phyloP scores from a whole-genome alignment of 2,329 filamentous ascomycete genomes.

The Cladosporium sp. region DNA sequence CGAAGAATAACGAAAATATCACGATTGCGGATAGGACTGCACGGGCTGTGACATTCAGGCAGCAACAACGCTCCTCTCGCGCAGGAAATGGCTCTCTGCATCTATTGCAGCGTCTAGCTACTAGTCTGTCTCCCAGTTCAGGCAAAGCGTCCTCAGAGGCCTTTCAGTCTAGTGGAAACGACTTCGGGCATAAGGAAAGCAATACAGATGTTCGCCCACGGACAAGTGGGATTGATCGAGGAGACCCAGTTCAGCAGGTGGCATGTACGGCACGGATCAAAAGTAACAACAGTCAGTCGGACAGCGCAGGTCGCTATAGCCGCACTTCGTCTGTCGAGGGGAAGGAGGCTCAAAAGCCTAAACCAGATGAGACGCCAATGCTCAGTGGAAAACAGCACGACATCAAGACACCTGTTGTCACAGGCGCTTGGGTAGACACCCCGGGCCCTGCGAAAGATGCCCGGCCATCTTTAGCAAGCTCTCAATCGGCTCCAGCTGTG shows the following conservation, averaged over 20 bases:
- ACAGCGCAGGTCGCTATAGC: constrained; percentile 5
- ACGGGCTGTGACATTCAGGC: constrained; percentile 20
- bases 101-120: constrained; percentile 43
- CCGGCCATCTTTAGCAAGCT: neutral
- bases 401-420: constrained; percentile 39
- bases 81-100: constrained; percentile 43
- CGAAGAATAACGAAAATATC: constrained; percentile 33
- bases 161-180: neutral
- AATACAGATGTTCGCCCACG: neutral
- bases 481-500: neutral
- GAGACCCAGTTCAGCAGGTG: neutral
- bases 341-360: neutral
- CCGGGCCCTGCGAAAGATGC: constrained; percentile 20
- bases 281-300: neutral
- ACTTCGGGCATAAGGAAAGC: neutral
- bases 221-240: neutral
- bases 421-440: constrained; percentile 47
- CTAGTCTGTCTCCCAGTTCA: constrained; percentile 45
- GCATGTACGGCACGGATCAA: neutral
- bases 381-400: neutral
- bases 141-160: constrained; percentile 20
- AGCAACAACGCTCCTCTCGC: constrained; percentile 28
- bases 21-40: constrained; percentile 28
- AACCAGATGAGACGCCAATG: neutral
- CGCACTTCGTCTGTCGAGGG: too few relatives aligned